Percentiles rank a stretch among this genome's conserved stretches.
These are phyloP conservation scores for Trametes sp. DNA, from an alignment of 1,284 basidiomycete genomes.

Conservation along the genomic window DNA sequence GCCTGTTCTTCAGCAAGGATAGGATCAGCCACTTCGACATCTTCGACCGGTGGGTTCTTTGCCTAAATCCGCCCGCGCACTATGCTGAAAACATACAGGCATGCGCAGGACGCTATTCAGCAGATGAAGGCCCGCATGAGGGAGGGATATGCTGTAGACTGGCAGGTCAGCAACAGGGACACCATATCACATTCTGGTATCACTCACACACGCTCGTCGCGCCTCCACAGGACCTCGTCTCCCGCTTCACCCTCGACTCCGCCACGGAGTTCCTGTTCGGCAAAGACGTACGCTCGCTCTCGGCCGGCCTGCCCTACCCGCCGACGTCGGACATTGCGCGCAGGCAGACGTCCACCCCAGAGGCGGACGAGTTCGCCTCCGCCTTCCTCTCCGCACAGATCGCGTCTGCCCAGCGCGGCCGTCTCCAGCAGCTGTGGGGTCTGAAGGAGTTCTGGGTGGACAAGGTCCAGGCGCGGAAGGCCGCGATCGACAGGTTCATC, in stretches of 20 bases:
- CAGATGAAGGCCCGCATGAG: constrained; percentile 47
- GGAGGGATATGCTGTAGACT: constrained; percentile 57
- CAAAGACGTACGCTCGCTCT: constrained; percentile 42
- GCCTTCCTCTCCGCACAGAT: constrained; percentile 46
- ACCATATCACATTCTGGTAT: neutral
- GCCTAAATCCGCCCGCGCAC: too few species aligned
- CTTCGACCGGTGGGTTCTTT: constrained; percentile 44
- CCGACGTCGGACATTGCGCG: constrained; percentile 25
- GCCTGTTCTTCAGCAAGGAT: constrained; percentile 61
- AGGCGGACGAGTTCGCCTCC: constrained; percentile 39
- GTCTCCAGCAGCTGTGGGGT: constrained; percentile 51
- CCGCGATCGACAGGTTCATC: constrained; percentile 56
- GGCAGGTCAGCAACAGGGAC: constrained; percentile 47
- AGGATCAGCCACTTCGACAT: constrained; percentile 58
- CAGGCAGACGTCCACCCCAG: constrained; percentile 25
- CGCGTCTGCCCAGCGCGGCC: constrained; percentile 47
- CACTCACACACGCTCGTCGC: too few species aligned
- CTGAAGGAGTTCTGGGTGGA: constrained; percentile 56
- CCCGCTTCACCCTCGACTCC: constrained; percentile 49
- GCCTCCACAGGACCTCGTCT: constrained; percentile 41
- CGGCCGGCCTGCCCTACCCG: constrained; percentile 39
- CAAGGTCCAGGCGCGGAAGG: constrained; percentile 52
- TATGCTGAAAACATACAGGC: constrained; percentile 22
- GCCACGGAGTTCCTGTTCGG: constrained; percentile 52
- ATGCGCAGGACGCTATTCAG: constrained; percentile 38